phyloP scores from a whole-genome alignment of 202 grass and related monocot species.

The Setaria italica region DNA sequence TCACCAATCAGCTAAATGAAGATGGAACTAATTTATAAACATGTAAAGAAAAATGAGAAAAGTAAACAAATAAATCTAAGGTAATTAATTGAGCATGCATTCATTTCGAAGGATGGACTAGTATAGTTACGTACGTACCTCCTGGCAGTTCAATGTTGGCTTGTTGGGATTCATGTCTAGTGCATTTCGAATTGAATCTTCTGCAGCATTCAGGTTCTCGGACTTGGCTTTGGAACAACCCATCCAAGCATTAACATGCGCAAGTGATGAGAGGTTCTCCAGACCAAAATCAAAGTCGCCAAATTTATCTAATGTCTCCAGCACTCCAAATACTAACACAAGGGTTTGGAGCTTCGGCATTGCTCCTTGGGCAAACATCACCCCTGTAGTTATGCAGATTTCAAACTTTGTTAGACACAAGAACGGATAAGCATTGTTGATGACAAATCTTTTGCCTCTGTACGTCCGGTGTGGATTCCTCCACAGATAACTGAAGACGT shows the following conservation, averaged over 20 bases:
- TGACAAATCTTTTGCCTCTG: not conserved
- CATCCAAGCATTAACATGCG: not conserved
- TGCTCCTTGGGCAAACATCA: not conserved
- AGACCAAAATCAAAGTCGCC: not conserved
- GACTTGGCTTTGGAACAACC: no score
- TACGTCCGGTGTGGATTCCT: fast-evolving
- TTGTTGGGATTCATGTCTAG: no score
- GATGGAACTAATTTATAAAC: no score
- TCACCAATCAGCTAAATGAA: no score
- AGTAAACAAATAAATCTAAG: no score
- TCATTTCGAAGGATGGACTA: no score
- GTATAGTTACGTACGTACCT: no score
- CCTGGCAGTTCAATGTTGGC: no score
- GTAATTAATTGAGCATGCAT: no score
- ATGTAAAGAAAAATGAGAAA: no score
- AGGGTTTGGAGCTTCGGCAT: not conserved
- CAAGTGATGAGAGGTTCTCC: not conserved
- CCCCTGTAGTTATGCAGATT: not conserved
- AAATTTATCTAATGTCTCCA: not conserved
- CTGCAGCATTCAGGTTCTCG: no score
- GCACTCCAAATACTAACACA: not conserved
- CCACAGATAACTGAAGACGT: not conserved
- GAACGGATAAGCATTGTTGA: not conserved
- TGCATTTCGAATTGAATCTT: no score
- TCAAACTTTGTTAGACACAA: not conserved